Evolutionary conservation across 2,329 filamentous ascomycete genomes (phyloP).

Genomic region (Zymoseptoria ardabiliae): DNA sequence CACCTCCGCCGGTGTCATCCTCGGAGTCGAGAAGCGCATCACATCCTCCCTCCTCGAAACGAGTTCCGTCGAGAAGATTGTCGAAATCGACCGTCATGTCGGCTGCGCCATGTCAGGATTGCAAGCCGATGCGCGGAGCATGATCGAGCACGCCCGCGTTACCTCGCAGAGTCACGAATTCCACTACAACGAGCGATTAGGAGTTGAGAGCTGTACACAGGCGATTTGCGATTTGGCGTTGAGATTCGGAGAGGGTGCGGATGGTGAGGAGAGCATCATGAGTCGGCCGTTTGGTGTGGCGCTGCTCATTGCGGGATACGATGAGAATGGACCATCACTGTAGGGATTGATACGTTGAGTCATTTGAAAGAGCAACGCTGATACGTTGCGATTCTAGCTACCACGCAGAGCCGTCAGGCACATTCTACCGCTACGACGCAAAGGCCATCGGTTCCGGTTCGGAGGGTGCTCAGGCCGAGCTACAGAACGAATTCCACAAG

Average conservation of each 20-base stretch:
- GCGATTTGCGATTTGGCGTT: constrained; percentile 96
- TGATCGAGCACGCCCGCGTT: constrained; percentile 94
- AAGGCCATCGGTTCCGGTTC: constrained; percentile 97
- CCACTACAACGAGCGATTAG: constrained; percentile 92
- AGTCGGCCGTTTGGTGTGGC: constrained; percentile 94
- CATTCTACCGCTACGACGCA: constrained; percentile 97
- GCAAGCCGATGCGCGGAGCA: constrained; percentile 93
- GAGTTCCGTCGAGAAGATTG: constrained; percentile 97
- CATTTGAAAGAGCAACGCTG: constrained; percentile 6
- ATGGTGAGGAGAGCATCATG: constrained; percentile 79
- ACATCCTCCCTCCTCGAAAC: constrained; percentile 96
- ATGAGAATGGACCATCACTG: constrained; percentile 92
- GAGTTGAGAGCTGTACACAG: constrained; percentile 96
- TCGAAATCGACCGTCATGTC: constrained; percentile 98
- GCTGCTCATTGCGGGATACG: constrained; percentile 89
- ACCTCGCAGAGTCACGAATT: constrained; percentile 96
- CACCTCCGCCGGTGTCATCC: constrained; percentile 87
- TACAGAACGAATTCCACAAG: constrained; percentile 99
- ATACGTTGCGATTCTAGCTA: constrained; percentile 49
- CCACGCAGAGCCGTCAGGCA: constrained; percentile 94
- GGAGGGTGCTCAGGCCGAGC: constrained; percentile 92
- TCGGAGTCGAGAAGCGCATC: constrained; percentile 98
- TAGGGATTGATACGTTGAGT: constrained; percentile 33
- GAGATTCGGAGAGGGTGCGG: constrained; percentile 89
- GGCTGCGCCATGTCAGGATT: constrained; percentile 98